Conservation (phyloP, 2,329 filamentous ascomycete species). For the Claviceps monticola region DNA sequence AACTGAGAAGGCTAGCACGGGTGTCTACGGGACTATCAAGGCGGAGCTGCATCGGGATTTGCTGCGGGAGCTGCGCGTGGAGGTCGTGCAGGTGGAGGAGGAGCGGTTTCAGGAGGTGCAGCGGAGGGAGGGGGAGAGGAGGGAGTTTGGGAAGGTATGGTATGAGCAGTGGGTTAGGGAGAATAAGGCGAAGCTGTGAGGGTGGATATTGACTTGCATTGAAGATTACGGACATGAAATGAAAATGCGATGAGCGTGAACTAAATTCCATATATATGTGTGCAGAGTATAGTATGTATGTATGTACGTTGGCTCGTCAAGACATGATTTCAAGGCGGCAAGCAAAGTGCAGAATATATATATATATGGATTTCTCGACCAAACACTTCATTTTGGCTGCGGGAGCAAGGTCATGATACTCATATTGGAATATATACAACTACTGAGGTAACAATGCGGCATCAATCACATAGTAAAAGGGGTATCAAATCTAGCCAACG, state of each 20-base stretch:
- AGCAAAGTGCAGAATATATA: not conserved
- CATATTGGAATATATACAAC: too few species aligned
- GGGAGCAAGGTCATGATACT: too few species aligned
- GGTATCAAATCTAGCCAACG: slow-evolving; percentile 12
- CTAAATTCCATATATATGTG: not conserved
- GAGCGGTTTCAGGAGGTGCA: slow-evolving; percentile 29
- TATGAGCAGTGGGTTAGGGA: slow-evolving; percentile 34
- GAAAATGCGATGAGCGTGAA: not conserved
- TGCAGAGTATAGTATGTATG: not conserved
- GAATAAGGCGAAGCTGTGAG: slow-evolving; percentile 25
- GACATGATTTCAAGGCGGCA: not conserved
- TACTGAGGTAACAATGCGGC: not conserved
- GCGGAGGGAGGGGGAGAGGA: slow-evolving; percentile 26
- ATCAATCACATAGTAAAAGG: slow-evolving; percentile 2
- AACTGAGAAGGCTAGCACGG: slow-evolving; percentile 45
- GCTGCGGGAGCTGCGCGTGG: slow-evolving; percentile 40
- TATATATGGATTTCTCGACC: not conserved
- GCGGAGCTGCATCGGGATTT: slow-evolving; percentile 61
- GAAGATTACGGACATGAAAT: not conserved
- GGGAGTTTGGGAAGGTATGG: slow-evolving; percentile 31
- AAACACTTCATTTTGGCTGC: too few species aligned
- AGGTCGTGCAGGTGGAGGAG: slow-evolving; percentile 35
- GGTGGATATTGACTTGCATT: not conserved
- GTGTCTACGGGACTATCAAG: slow-evolving; percentile 60
- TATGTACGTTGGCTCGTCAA: not conserved